Evolutionary conservation across 179 eudicot species (phyloP), one percentile per base, ranked within the genome.

Genomic region (Amaranthus tricolor): DNA sequence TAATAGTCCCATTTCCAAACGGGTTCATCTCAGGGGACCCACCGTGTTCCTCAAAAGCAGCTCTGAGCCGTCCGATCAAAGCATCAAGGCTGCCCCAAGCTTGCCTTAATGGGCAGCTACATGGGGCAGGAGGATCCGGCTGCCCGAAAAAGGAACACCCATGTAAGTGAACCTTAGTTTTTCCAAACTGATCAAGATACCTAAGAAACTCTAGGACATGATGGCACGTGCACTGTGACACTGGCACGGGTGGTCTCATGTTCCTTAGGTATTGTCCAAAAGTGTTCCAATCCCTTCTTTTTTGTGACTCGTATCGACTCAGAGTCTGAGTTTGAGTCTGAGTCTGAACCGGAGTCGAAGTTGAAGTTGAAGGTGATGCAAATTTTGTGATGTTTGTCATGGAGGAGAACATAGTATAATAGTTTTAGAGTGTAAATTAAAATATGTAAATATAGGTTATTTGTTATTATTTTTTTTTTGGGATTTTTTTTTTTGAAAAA

Each of bases 71-170:
- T 19, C 88, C 88, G 50, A 86, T 79, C 47, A 86, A 70, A 1
- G 88, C 84, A 57, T 86, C 88, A 5, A 86, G 88, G 75, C 88
- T 86, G 47, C 88, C 88, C 88, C 88, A 86, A 0, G 88, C 88
- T 48, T 86, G 88, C 65, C 86, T 44, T 13, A 86, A 76, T 11
- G 88, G 88, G 72, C 88, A 86, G 64, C 80, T 74, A 49, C 88
- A 86, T 0, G 88, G 86, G 44, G 82, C 80, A 19, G 88, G 88
- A 0, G 86, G 88, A 68, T 86, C 88, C n/a, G 86, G 85, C 75
- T 81, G 86, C 59, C 88, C 88, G 72, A 81, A 86, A 54, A 79
- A 86, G 44, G 79, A 67, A 45, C 88, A 86, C 5, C 85, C 88
- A 40, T 84, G 73, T 15, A 81, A 16, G 78, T 86, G 88, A 20